Evolutionary conservation across 2,329 filamentous ascomycete species (phyloP).

Genomic region (Alternaria sp.): DNA sequence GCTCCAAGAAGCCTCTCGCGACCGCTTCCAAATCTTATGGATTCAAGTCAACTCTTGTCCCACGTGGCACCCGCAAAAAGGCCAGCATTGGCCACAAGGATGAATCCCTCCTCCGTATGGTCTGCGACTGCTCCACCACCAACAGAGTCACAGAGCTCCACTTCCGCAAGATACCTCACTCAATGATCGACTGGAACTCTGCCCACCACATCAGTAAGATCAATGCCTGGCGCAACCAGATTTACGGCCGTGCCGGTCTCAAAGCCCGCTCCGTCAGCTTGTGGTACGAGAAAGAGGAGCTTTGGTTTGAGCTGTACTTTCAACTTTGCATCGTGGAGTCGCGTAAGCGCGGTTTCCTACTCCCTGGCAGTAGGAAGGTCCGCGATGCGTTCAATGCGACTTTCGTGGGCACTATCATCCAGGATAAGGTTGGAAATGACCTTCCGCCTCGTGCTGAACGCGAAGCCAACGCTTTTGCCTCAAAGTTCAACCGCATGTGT

Average conservation of each 20-base stretch:
- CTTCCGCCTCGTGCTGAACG: conserved; percentile 11
- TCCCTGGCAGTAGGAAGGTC: conserved; percentile 14
- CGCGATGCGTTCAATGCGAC: conserved; percentile 26
- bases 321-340: conserved; percentile 26
- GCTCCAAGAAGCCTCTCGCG: not conserved
- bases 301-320: conserved; percentile 31
- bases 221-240: conserved; percentile 36
- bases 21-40: not conserved
- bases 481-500: conserved; percentile 28
- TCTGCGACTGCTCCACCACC: conserved; percentile 20
- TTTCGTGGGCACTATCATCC: conserved; percentile 18
- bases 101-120: conserved; percentile 22
- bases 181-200: conserved; percentile 31
- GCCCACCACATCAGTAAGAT: conserved; percentile 29
- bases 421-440: conserved; percentile 6
- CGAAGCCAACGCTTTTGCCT: conserved; percentile 21
- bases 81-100: conserved; percentile 20
- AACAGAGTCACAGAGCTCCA: conserved; percentile 20
- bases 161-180: conserved; percentile 28
- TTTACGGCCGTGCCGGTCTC: conserved; percentile 33
- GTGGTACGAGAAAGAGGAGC: conserved; percentile 29
- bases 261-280: conserved; percentile 22
- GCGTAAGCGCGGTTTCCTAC: conserved; percentile 14
- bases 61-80: conserved; percentile 16
- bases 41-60: conserved; percentile 15